Evolutionary conservation across 2,329 filamentous ascomycete genomes (phyloP).

Genomic region (Blumeria graminis): DNA sequence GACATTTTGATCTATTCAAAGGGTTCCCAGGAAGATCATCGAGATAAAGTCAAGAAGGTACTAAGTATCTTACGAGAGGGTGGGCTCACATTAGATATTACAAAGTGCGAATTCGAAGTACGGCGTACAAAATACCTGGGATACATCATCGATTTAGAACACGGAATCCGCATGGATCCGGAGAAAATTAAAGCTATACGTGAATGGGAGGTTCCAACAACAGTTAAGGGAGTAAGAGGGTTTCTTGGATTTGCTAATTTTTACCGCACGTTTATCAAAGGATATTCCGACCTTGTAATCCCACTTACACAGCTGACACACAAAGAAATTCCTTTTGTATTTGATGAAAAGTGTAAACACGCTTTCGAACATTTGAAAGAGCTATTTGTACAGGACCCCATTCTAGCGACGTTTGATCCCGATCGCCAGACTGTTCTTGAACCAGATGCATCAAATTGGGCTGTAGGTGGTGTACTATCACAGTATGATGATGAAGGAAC

Average conservation of each 20-base stretch:
- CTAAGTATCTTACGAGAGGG: not conserved
- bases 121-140: slow-evolving; percentile 1
- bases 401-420: not conserved
- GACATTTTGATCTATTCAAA: slow-evolving; percentile 4
- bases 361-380: not conserved
- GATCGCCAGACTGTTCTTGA: not conserved
- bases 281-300: not conserved
- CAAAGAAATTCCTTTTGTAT: too few species aligned
- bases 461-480: not conserved
- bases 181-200: slow-evolving; percentile 2
- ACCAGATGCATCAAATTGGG: not conserved
- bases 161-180: slow-evolving; percentile 1
- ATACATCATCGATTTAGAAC: slow-evolving; percentile 1
- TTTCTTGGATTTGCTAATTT: slow-evolving; percentile 5
- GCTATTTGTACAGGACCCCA: not conserved
- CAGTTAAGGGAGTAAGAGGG: not conserved
- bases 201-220: slow-evolving; percentile 1
- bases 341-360: not conserved
- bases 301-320: too few species aligned
- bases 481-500: not conserved
- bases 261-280: slow-evolving; percentile 4
- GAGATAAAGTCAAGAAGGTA: slow-evolving; percentile 1
- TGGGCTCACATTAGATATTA: slow-evolving; percentile 1
- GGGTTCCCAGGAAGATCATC: not conserved
- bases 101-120: slow-evolving; percentile 2